These are phyloP conservation scores for Hypoxylon sp. DNA, from an alignment of 2,329 filamentous ascomycete species.

Conservation along the genomic window DNA sequence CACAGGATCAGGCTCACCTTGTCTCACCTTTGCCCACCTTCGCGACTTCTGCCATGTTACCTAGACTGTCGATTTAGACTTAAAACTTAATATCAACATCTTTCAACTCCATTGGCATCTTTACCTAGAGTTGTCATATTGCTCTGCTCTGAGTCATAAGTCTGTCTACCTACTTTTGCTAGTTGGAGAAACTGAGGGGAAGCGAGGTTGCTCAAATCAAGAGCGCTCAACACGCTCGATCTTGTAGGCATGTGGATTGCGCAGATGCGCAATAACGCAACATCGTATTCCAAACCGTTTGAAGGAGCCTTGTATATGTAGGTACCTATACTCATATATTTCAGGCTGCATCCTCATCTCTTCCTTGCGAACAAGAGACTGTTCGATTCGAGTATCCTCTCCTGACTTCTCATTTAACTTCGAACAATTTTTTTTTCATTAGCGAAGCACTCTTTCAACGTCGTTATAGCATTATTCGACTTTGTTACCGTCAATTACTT, in stretches of 20 bases:
- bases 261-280: conserved; percentile 32
- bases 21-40: neutral
- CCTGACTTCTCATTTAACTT: neutral
- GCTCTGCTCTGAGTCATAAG: conserved; percentile 3
- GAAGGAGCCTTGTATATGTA: neutral
- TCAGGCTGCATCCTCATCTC: neutral
- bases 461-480: neutral
- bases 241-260: conserved; percentile 21
- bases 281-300: conserved; percentile 11
- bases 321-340: conserved; percentile 2
- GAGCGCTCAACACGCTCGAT: conserved; percentile 2
- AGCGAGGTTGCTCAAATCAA: conserved; percentile 6
- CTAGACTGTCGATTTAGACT: neutral
- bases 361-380: neutral
- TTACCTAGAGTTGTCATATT: conserved; percentile 2
- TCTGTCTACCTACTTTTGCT: neutral
- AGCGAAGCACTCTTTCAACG: neutral
- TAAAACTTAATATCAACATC: conserved; percentile 7
- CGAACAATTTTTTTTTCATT: conserved; percentile 9
- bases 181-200: conserved; percentile 21
- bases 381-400: neutral
- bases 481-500: neutral
- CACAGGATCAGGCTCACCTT: neutral
- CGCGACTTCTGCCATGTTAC: neutral
- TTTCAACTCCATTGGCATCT: conserved; percentile 13